Evolutionary conservation across 768 basidiomycete genomes (phyloP).

Genomic region (Termitomyces sp.): DNA sequence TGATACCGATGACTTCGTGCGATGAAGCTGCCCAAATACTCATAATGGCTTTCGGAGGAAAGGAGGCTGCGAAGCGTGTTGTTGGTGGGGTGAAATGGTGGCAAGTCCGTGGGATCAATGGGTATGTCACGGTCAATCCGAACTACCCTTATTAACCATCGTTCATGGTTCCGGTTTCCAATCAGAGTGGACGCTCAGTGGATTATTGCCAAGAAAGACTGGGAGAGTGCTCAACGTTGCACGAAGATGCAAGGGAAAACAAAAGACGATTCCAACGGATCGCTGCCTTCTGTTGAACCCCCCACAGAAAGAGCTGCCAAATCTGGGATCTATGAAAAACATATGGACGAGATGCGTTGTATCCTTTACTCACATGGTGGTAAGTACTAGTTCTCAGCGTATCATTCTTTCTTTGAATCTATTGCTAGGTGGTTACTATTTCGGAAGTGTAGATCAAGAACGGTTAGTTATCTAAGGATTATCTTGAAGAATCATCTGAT

Average conservation of each 20-base stretch:
- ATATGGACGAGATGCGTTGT: conserved; percentile 82
- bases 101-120: conserved; percentile 84
- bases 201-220: conserved; percentile 83
- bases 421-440: conserved; percentile 70
- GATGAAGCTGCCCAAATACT: conserved; percentile 68
- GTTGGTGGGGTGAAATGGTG: conserved; percentile 96
- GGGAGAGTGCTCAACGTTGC: conserved; percentile 58
- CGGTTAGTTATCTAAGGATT: conserved; percentile 29
- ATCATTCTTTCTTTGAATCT: background rate
- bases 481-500: background rate
- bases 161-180: background rate
- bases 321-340: conserved; percentile 46
- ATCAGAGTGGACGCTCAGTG: conserved; percentile 79
- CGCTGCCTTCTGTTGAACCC: conserved; percentile 2
- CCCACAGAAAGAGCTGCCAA: conserved; percentile 15
- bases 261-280: conserved; percentile 13
- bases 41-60: conserved; percentile 80
- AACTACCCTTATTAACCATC: background rate
- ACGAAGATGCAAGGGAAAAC: conserved; percentile 40
- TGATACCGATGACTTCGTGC: conserved; percentile 72
- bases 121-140: conserved; percentile 35
- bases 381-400: conserved; percentile 19
- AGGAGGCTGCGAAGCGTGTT: conserved; percentile 57
- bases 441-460: conserved; percentile 76
- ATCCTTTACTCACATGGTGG: conserved; percentile 81